phyloP scores from a whole-genome alignment of 2,329 filamentous ascomycete genomes.

The Gaeumannomyces tritici region DNA sequence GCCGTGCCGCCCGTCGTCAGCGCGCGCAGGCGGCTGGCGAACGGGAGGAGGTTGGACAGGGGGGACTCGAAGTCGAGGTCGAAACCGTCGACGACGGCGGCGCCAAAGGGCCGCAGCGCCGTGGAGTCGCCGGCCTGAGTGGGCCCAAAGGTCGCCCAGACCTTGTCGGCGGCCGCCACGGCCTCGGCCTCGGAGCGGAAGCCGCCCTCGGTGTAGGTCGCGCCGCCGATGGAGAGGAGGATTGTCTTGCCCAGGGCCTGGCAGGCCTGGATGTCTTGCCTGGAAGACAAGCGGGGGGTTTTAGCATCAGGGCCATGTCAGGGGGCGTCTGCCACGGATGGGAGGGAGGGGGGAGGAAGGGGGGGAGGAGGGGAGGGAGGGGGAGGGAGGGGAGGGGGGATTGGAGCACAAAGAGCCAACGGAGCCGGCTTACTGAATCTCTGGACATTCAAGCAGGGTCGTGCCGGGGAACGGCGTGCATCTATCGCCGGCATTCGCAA shows the following conservation, averaged over 20 bases:
- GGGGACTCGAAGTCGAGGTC: slow-evolving; percentile 65
- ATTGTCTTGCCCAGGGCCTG: slow-evolving; percentile 60
- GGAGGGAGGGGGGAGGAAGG: too few relatives aligned
- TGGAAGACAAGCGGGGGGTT: slow-evolving; percentile 8
- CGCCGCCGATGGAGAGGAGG: slow-evolving; percentile 61
- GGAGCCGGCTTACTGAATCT: slow-evolving; percentile 45
- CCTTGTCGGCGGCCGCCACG: slow-evolving; percentile 42
- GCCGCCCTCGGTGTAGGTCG: slow-evolving; percentile 59
- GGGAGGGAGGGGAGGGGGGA: too few relatives aligned
- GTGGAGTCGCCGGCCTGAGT: background rate
- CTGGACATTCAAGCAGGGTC: slow-evolving; percentile 47
- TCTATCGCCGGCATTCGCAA: slow-evolving; percentile 52
- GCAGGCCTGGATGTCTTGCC: slow-evolving; percentile 46
- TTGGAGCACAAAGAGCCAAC: background rate
- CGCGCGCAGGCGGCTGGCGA: slow-evolving; percentile 46
- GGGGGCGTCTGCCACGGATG: too few relatives aligned
- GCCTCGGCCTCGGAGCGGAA: slow-evolving; percentile 47
- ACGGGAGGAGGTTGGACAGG: slow-evolving; percentile 49
- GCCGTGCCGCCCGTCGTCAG: slow-evolving; percentile 39
- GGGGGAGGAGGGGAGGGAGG: too few relatives aligned
- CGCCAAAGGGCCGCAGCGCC: slow-evolving; percentile 53
- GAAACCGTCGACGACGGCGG: slow-evolving; percentile 60
- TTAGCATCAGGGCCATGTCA: too few relatives aligned
- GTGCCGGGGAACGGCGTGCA: slow-evolving; percentile 52
- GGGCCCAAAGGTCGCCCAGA: slow-evolving; percentile 67